Evolutionary conservation across 2,329 filamentous ascomycete genomes (phyloP).

Genomic region (Xylariaceae sp.): DNA sequence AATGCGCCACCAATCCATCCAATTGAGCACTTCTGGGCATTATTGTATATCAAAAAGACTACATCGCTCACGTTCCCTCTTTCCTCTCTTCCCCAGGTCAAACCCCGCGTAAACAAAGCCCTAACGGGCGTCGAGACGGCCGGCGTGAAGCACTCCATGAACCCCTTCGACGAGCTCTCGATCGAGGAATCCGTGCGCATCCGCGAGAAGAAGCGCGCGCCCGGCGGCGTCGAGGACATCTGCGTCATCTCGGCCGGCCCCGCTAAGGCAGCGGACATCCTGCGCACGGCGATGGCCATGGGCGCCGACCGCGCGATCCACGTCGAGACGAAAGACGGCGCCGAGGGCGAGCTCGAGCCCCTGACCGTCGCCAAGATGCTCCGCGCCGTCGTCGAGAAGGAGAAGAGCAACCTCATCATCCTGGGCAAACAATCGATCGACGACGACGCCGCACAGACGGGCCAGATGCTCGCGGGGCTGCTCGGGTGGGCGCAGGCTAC

Average conservation of each 20-base stretch:
- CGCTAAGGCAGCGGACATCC: conserved; percentile 78
- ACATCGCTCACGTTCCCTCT: background rate
- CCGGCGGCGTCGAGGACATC: conserved; percentile 81
- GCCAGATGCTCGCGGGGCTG: conserved; percentile 93
- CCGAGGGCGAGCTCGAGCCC: conserved; percentile 68
- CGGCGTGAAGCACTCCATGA: conserved; percentile 96
- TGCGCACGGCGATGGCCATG: conserved; percentile 98
- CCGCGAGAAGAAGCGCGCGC: conserved; percentile 75
- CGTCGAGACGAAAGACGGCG: conserved; percentile 72
- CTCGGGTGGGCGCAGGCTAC: conserved; percentile 93
- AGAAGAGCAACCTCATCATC: conserved; percentile 88
- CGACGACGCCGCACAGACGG: conserved; percentile 91
- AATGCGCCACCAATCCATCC: background rate
- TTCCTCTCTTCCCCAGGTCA: conserved; percentile 47
- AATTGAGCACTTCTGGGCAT: background rate
- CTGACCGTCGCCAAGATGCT: conserved; percentile 90
- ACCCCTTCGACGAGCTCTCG: conserved; percentile 97
- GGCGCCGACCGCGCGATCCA: conserved; percentile 89
- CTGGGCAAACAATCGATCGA: conserved; percentile 98
- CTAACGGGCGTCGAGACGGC: conserved; percentile 86
- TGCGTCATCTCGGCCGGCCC: conserved; percentile 85
- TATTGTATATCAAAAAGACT: too few relatives aligned
- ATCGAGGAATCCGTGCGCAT: conserved; percentile 94
- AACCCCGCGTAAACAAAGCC: conserved; percentile 65
- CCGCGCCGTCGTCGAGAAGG: conserved; percentile 70